Conservation (phyloP, 352 stramenopile species). For the Phytophthora syringae region DNA sequence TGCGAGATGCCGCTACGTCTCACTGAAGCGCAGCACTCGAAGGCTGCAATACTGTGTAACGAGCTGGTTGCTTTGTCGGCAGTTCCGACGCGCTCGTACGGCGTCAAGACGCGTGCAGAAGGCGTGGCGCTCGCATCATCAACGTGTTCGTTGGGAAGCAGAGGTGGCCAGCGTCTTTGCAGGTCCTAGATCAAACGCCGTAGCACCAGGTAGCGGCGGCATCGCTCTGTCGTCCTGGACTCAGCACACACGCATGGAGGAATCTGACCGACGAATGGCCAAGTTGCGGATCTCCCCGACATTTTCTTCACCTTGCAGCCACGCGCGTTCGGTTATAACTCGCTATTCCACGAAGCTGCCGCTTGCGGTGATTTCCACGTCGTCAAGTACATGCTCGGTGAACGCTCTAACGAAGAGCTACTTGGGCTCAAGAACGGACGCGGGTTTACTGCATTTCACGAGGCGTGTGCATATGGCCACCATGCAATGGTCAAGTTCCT, state of each 20-base stretch:
- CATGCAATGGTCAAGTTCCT: constrained; percentile 82
- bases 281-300: constrained; percentile 49
- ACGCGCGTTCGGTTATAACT: constrained; percentile 62
- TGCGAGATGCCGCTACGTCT: constrained; percentile 47
- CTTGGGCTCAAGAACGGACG: constrained; percentile 58
- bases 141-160: constrained; percentile 43
- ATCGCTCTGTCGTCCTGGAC: constrained; percentile 37
- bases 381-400: constrained; percentile 75
- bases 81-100: constrained; percentile 41
- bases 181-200: constrained; percentile 15
- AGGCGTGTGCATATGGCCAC: constrained; percentile 64
- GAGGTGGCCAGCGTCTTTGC: constrained; percentile 65
- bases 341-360: constrained; percentile 73
- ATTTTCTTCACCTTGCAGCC: constrained; percentile 67
- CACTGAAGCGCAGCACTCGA: constrained; percentile 32
- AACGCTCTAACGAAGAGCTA: constrained; percentile 32
- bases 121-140: constrained; percentile 46
- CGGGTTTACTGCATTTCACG: constrained; percentile 73
- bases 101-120: constrained; percentile 50
- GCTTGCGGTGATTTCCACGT: constrained; percentile 77
- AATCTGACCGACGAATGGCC: constrained; percentile 68
- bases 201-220: constrained; percentile 13
- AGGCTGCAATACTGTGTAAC: constrained; percentile 59
- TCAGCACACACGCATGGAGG: constrained; percentile 69
- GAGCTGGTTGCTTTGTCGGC: constrained; percentile 58